A percentile compares a stretch with the other conserved stretches of the same genome.
Evolutionary conservation across 2,329 filamentous ascomycete species (phyloP).

Genomic region (Cladosporium sp.): DNA sequence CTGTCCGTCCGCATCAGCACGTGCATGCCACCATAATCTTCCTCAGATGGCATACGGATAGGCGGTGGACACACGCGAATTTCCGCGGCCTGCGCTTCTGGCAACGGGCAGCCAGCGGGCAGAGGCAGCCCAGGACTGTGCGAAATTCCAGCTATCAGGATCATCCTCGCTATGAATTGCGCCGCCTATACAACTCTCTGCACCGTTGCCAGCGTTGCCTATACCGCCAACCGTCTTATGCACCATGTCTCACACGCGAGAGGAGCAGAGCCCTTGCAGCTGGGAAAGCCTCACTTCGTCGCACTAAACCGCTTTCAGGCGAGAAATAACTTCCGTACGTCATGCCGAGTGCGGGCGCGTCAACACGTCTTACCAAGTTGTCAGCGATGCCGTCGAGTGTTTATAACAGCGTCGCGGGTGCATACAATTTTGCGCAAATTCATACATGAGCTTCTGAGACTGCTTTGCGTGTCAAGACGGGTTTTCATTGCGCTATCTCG

Average conservation of each 20-base stretch:
- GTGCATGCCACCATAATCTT: constrained; percentile 10
- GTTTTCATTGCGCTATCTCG: background rate
- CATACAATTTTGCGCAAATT: constrained; percentile 1
- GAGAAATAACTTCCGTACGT: background rate
- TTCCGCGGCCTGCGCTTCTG: constrained; percentile 9
- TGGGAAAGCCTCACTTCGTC: background rate
- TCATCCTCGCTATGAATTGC: constrained; percentile 15
- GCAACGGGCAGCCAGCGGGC: constrained; percentile 5
- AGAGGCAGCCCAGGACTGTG: background rate
- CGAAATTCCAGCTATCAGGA: constrained; percentile 4
- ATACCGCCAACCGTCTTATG: constrained; percentile 1
- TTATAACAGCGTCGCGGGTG: background rate
- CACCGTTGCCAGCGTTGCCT: constrained; percentile 10
- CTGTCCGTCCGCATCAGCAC: background rate
- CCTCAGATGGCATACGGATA: constrained; percentile 7
- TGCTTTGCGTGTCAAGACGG: background rate
- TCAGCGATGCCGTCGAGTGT: background rate
- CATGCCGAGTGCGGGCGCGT: background rate
- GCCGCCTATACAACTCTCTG: constrained; percentile 13
- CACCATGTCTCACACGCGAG: background rate
- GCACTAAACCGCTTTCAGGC: background rate
- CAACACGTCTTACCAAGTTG: background rate
- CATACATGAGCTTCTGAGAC: background rate
- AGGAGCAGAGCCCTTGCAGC: background rate
- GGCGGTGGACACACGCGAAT: constrained; percentile 14